A percentile compares a stretch with the other conserved stretches of the same genome.
Conservation (phyloP, 202 grass and related monocot species). For the Zizania palustris region DNA sequence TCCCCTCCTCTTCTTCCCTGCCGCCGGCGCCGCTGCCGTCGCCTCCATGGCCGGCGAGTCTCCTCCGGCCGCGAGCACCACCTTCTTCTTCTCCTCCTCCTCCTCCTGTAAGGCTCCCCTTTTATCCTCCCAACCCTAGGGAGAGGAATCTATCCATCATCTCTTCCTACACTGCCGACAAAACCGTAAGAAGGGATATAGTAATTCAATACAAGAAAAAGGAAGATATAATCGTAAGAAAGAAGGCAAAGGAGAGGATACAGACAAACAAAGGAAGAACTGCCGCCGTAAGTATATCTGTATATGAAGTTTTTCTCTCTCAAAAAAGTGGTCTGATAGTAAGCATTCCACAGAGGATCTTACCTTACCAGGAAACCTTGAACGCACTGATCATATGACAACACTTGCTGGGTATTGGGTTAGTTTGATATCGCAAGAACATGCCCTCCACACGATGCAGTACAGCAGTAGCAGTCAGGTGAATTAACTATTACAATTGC, state of each 20-base stretch:
- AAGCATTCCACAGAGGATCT: slow-evolving; percentile 15
- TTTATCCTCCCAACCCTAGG: too few relatives aligned
- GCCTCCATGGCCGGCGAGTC: too few relatives aligned
- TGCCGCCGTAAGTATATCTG: not conserved
- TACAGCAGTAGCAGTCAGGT: slow-evolving; percentile 5
- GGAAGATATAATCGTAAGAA: not conserved
- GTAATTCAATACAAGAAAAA: slow-evolving; percentile 10
- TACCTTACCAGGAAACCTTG: slow-evolving; percentile 49
- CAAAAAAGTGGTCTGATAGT: slow-evolving; percentile 9
- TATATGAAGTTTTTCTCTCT: not conserved
- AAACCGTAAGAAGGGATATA: not conserved
- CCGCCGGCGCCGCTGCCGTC: too few relatives aligned
- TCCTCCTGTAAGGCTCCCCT: too few relatives aligned
- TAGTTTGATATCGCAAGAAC: slow-evolving; percentile 40
- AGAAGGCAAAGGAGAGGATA: too few relatives aligned
- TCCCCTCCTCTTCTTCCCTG: too few relatives aligned
- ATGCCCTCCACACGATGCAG: slow-evolving; percentile 29
- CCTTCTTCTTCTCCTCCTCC: too few relatives aligned
- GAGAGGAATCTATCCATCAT: too few relatives aligned
- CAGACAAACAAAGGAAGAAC: not conserved
- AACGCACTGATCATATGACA: slow-evolving; percentile 43
- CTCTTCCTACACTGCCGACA: too few relatives aligned
- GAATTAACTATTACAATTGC: slow-evolving; percentile 28
- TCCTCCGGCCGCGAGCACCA: too few relatives aligned
- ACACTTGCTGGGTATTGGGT: slow-evolving; percentile 47